Conservation (phyloP, 805 yeast species). For the Metschnikowia chrysomelidarum region DNA sequence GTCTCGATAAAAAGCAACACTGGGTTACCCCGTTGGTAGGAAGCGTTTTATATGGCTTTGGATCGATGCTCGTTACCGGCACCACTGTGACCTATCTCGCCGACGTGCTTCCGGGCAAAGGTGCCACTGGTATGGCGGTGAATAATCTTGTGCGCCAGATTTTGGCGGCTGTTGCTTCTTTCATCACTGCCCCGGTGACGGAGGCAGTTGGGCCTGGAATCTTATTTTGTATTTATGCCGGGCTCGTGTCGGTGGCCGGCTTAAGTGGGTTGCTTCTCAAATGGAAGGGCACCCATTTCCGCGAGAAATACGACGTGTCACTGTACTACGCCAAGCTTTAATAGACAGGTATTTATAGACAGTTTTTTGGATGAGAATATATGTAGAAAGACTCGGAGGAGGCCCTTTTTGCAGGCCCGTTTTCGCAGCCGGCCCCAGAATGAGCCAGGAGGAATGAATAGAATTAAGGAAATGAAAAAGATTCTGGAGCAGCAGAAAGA, state of each 20-base stretch:
- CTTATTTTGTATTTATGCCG: constrained; percentile 63
- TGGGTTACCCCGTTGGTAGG: constrained; percentile 85
- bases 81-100: constrained; percentile 77
- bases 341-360: too few species aligned
- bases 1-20: constrained; percentile 57
- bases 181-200: constrained; percentile 68
- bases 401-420: too few species aligned
- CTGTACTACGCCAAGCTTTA: constrained; percentile 51
- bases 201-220: constrained; percentile 70
- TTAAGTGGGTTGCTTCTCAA: constrained; percentile 47
- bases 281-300: constrained; percentile 55
- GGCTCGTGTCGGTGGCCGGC: constrained; percentile 48
- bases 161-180: constrained; percentile 74
- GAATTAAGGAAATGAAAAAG: too few species aligned
- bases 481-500: too few species aligned
- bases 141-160: constrained; percentile 73
- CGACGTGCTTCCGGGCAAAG: constrained; percentile 81
- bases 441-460: too few species aligned
- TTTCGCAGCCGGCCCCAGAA: too few species aligned
- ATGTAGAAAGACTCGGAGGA: too few species aligned
- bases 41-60: constrained; percentile 77
- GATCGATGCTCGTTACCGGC: constrained; percentile 81
- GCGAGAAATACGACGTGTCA: constrained; percentile 61
- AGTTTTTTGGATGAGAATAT: too few species aligned
- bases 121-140: constrained; percentile 86